phyloP scores from a whole-genome alignment of 2,329 filamentous ascomycete species.

The Exutisphaerella laricina region DNA sequence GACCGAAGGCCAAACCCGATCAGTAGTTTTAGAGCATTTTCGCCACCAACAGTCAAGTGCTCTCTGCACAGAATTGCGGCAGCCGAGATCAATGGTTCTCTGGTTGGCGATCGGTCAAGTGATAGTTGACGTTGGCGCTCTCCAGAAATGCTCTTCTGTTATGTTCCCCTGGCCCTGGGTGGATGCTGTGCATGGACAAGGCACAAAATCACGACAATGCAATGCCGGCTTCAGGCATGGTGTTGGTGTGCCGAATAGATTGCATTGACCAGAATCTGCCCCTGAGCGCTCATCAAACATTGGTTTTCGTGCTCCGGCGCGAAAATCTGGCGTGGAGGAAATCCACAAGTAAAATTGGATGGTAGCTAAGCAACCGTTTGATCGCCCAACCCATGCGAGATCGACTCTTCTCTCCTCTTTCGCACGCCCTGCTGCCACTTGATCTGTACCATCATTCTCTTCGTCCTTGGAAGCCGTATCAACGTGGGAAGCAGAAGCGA shows the following conservation, averaged over 20 bases:
- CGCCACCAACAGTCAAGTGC: no score
- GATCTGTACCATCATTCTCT: no score
- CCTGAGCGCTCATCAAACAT: not conserved
- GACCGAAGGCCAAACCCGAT: no score
- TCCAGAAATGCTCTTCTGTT: no score
- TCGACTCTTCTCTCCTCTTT: not conserved
- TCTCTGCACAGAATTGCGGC: not conserved
- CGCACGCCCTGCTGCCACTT: not conserved
- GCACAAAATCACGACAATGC: not conserved
- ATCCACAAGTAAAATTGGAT: no score
- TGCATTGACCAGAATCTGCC: not conserved
- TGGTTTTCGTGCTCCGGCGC: conserved; percentile 4
- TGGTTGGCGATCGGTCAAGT: not conserved
- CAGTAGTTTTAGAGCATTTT: no score
- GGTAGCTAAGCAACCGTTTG: no score
- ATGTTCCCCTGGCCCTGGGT: not conserved
- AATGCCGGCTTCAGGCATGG: not conserved
- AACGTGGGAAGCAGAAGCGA: not conserved
- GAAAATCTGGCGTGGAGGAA: no score
- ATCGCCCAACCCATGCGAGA: not conserved
- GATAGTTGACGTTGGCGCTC: not conserved
- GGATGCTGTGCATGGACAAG: not conserved
- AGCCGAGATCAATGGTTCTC: not conserved
- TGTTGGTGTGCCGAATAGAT: not conserved
- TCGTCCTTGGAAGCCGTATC: conserved; percentile 1